These are phyloP conservation scores for Keithomyces neogunnii DNA, from an alignment of 2,329 filamentous ascomycete species.

Conservation along the genomic window DNA sequence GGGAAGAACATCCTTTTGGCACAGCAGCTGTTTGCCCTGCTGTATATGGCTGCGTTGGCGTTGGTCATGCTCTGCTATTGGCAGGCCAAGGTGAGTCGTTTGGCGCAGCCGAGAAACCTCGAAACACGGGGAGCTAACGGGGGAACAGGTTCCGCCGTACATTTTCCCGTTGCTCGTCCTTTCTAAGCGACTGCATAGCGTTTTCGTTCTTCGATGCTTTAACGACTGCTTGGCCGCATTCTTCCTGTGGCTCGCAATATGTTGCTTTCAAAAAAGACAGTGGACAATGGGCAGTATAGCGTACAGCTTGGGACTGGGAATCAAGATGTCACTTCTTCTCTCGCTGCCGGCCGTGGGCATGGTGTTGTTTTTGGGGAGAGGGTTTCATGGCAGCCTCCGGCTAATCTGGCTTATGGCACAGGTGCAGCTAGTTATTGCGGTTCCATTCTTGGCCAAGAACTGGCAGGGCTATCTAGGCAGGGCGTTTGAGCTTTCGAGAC, in stretches of 20 bases:
- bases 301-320: slow-evolving; percentile 74
- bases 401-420: slow-evolving; percentile 66
- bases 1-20: slow-evolving; percentile 70
- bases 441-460: slow-evolving; percentile 63
- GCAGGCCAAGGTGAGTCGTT: slow-evolving; percentile 50
- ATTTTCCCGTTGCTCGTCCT: slow-evolving; percentile 77
- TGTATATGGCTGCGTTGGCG: slow-evolving; percentile 70
- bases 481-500: slow-evolving; percentile 84
- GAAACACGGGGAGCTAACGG: neutral
- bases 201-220: slow-evolving; percentile 88
- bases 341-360: slow-evolving; percentile 72
- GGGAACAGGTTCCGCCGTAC: slow-evolving; percentile 66
- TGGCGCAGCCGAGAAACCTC: neutral
- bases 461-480: slow-evolving; percentile 64
- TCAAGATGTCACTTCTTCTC: slow-evolving; percentile 90
- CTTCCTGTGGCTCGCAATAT: slow-evolving; percentile 76
- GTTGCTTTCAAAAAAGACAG: slow-evolving; percentile 61
- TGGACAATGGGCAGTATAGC: slow-evolving; percentile 67
- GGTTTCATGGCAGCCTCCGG: slow-evolving; percentile 55
- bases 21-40: slow-evolving; percentile 71
- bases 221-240: slow-evolving; percentile 88
- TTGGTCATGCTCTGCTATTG: slow-evolving; percentile 79
- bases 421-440: slow-evolving; percentile 59
- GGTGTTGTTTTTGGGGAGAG: slow-evolving; percentile 65
- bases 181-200: slow-evolving; percentile 87